Base-by-base conservation (phyloP, 108 stramenopile genomes). In the Conticribra weissflogii region DNA sequence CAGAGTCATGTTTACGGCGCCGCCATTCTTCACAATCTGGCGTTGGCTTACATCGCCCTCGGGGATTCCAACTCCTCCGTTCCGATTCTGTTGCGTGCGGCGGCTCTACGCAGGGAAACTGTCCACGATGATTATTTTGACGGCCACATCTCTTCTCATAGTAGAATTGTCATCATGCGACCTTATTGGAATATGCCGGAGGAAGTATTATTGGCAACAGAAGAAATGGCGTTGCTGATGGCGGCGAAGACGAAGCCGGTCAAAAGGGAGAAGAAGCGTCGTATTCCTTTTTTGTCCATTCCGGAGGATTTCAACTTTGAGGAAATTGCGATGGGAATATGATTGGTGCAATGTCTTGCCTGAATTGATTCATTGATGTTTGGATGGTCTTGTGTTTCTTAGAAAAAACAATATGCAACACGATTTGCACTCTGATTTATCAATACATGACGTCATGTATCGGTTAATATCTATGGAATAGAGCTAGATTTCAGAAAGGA, bases 21-120 rank as follows among this genome's bases (percentile, higher is more conserved):
- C 24, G 66, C 66, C 59, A 62, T 76, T 53, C 60, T 76, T 24
- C 74, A 76, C 47, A 76, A 76, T 49, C 54, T 76, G 47, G 74
- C 66, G 22, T 57, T 76, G 8, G 66, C 74, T 0, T 67, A 63
- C 41, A 46, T 76, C 21, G 52, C 74, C 0, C 22, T 76, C 22
- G 74, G 74, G n/a, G 74, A 76, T 31, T 44, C 53, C 16, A 52
- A 61, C 22, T 67, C 59, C 8, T 68, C 66, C 2, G 50, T 66
- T 8, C 45, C 66, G 0, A 19, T 76, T 12, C 54, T 76, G 16
- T 53, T 76, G 45, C 74, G 53, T 29, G 52, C 74, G 3, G 66
- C 60, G 31, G 74, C 74, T 0, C 59, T 76, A 3, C 54, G 66
- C 18, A 66, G 74, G 21, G 51, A 68, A 31, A 0, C 16, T 54